Base-by-base conservation (phyloP, 1,284 basidiomycete genomes). In the Ceratobasidium sp. region DNA sequence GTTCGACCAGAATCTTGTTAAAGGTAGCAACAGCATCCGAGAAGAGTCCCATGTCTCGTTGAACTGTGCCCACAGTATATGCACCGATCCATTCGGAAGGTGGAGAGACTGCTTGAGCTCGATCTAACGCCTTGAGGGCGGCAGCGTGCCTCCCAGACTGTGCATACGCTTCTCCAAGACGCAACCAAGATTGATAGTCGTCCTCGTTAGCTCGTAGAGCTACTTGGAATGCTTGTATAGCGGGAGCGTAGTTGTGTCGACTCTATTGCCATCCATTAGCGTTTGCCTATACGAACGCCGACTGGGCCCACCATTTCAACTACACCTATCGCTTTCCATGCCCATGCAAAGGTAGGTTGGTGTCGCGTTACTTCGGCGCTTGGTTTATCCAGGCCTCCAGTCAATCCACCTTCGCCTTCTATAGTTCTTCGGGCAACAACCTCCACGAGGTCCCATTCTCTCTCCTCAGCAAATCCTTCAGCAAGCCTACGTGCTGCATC, bases 401-500 rank as follows among this genome's bases (percentile, higher is more conserved):
- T 85, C 20, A 90, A 74, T 8, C 91, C 92, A 25, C 93, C 93
- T 80, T 96, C 94, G 22, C 94, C 94, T 69, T 96, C 93, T 75
- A 99, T 95, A 0, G 94, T 92, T 55, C 97, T 83, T 35, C 89
- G 86, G 0, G 96, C 94, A 20, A 99, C 90, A 1, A 96, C 89
- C 73, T 98, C 94, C 1, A 98, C 96, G 5, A 97, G 83, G 73
- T 96, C 93, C 97, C 97, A 99, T 76, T 98, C 96, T 60, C 88
- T 85, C 73, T 97, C 93, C 65, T 95, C 89, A 0, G 96, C 94
- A 77, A 97, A 98, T 0, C 92, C 91, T 73, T 91, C 87, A 0
- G 94, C 95, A 3, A 99, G 84, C 70, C 88, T 82, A 56, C 85
- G 83, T 0, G 96, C 97, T 0, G 97, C 95, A 15, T 91, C 87